These are phyloP conservation scores for Backusella tarrabulga DNA, from an alignment of 192 early-diverging fungal genomes.

Conservation along the genomic window DNA sequence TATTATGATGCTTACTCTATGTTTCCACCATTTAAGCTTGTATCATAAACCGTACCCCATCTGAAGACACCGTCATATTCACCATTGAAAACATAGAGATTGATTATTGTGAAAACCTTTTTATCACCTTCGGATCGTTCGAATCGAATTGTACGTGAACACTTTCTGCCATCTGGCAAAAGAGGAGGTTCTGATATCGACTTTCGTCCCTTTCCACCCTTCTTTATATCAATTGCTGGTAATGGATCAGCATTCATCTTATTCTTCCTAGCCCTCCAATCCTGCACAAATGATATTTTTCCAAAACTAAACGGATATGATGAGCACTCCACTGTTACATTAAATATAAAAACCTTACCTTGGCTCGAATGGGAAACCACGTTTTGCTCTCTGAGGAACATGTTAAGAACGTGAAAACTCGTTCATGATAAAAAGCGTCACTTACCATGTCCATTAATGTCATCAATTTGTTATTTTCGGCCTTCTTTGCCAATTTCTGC, in stretches of 20 bases:
- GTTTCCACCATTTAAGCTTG: slow-evolving; percentile 63
- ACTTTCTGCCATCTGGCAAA: slow-evolving; percentile 59
- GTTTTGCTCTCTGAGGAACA: slow-evolving; percentile 30
- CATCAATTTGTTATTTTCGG: slow-evolving; percentile 68
- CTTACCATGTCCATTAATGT: slow-evolving; percentile 69
- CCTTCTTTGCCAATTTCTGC: slow-evolving; percentile 64
- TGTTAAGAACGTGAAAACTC: background rate
- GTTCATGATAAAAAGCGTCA: background rate
- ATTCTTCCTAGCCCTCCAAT: slow-evolving; percentile 65
- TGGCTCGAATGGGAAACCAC: slow-evolving; percentile 56
- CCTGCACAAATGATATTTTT: slow-evolving; percentile 65
- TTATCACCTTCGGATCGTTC: slow-evolving; percentile 49
- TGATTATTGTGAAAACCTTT: slow-evolving; percentile 62
- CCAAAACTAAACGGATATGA: slow-evolving; percentile 46
- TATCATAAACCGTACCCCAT: slow-evolving; percentile 62
- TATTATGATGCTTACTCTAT: slow-evolving; percentile 24
- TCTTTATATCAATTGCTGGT: slow-evolving; percentile 46
- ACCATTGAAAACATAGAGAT: slow-evolving; percentile 52
- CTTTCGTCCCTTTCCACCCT: slow-evolving; percentile 38
- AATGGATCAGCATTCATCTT: slow-evolving; percentile 49
- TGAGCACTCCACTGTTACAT: background rate
- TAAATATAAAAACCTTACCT: slow-evolving; percentile 14
- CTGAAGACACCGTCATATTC: slow-evolving; percentile 67
- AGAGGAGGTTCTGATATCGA: slow-evolving; percentile 36
- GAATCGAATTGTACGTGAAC: slow-evolving; percentile 70